These are phyloP conservation scores for Mortierella sp. DNA, from an alignment of 371 early-diverging fungal genomes.

Conservation along the genomic window DNA sequence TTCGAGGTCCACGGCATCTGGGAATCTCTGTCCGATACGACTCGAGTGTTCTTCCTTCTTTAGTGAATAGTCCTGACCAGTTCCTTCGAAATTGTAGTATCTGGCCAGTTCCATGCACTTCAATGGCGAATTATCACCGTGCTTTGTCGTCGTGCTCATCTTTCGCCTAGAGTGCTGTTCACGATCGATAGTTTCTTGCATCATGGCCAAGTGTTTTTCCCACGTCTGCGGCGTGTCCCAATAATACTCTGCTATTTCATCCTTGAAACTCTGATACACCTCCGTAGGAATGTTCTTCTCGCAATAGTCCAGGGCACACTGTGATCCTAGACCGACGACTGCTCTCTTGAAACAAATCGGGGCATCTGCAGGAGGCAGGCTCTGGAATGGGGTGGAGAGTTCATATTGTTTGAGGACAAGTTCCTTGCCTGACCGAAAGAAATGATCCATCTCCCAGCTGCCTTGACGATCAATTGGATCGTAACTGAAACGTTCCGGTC, in stretches of 20 bases:
- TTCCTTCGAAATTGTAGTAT: conserved; percentile 35
- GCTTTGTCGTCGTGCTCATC: neutral
- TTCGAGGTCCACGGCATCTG: neutral
- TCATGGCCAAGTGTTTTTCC: neutral
- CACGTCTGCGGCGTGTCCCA: conserved; percentile 30
- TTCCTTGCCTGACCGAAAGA: conserved; percentile 53
- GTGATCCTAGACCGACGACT: conserved; percentile 62
- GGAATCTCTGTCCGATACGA: neutral
- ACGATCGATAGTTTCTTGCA: neutral
- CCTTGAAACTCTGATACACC: conserved; percentile 57
- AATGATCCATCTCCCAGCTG: conserved; percentile 49
- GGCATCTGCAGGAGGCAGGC: conserved; percentile 39
- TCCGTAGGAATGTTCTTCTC: conserved; percentile 57
- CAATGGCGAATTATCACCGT: conserved; percentile 2
- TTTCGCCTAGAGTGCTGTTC: neutral
- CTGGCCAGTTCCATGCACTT: conserved; percentile 34
- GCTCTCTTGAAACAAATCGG: conserved; percentile 65
- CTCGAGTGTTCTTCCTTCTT: neutral
- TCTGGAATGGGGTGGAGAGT: conserved; percentile 50
- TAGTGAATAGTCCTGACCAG: neutral
- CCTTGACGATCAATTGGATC: conserved; percentile 31
- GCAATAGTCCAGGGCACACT: conserved; percentile 63
- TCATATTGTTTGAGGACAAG: conserved; percentile 56
- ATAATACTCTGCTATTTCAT: conserved; percentile 43
- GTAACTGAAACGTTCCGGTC: conserved; percentile 24